Evolutionary conservation across 2,329 filamentous ascomycete species (phyloP), one percentile per base, ranked within the genome.

Genomic region (Ilyonectria robusta): DNA sequence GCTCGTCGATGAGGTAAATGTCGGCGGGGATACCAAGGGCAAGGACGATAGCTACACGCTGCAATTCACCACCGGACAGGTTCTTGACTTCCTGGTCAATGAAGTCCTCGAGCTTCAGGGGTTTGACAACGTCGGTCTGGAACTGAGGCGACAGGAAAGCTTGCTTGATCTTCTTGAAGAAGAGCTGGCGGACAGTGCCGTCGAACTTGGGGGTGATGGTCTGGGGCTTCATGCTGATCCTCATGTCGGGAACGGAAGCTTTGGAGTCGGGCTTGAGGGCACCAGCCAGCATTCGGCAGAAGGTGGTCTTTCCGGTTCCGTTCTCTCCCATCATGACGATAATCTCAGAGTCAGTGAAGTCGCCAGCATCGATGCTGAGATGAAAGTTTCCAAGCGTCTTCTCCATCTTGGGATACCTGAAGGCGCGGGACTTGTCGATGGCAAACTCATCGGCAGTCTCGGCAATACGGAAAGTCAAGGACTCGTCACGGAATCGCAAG

Each of bases 321-420:
- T 99, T 99, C 86, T 98, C 95, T 75, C 96, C 96, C 96, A 99
- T 98, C 94, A 99, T 97, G 82, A 99, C 96, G 65, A 99, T 90
- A 75, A 99, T 99, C 80, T 99, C 96, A 0, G 96, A 99, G 81
- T 99, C 95, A 21, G 96, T 98, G 80, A 99, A 99, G 68, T 92
- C 87, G 75, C 97, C 96, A 26, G 88, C 65, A 53, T 98, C 93
- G 72, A 99, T 91, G 65, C 83, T 88, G 57, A 99, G 89, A 76
- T 93, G 90, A 88, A 99, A 99, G 80, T 88, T 89, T 67, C 95
- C 96, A 42, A 98, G 87, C 0, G 93, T 96, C 89, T 98, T 98
- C 81, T 94, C 88, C 94, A 99, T 97, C 59, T 84, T 84, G 40
- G 96, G 95, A 81, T 98, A 99, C 67, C 83, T 85, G 86, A 97